Evolutionary conservation across 2,329 filamentous ascomycete genomes (phyloP).

Genomic region (Conoideocrella luteorostrata): DNA sequence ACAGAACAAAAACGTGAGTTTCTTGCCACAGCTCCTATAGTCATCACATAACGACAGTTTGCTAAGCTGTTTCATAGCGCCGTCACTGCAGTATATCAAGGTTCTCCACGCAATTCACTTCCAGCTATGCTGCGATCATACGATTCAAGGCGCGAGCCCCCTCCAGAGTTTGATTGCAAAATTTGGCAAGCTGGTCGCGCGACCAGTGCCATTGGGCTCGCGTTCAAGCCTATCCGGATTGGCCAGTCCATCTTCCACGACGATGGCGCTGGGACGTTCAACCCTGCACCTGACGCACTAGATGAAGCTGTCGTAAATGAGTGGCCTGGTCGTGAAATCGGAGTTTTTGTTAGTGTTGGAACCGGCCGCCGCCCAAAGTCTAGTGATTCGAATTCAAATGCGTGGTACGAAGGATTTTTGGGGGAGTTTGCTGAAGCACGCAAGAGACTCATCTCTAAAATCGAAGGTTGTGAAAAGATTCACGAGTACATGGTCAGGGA

Average conservation of each 20-base stretch:
- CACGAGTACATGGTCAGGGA: constrained; percentile 82
- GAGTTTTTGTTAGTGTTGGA: constrained; percentile 89
- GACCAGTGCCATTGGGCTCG: constrained; percentile 83
- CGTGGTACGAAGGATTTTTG: constrained; percentile 93
- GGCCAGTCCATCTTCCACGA: constrained; percentile 93
- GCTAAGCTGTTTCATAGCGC: constrained; percentile 48
- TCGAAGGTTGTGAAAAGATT: constrained; percentile 88
- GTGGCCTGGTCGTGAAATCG: constrained; percentile 89
- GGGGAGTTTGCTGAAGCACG: constrained; percentile 90
- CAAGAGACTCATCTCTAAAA: constrained; percentile 77
- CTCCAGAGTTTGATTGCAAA: constrained; percentile 86
- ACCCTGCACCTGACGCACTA: constrained; percentile 76
- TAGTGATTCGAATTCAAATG: constrained; percentile 62
- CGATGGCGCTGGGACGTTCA: constrained; percentile 86
- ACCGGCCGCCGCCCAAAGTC: constrained; percentile 72
- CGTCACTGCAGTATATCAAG: constrained; percentile 86
- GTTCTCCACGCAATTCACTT: constrained; percentile 60
- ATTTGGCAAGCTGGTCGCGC: constrained; percentile 97
- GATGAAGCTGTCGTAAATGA: constrained; percentile 91
- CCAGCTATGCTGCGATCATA: constrained; percentile 83
- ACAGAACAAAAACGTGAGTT: constrained; percentile 82
- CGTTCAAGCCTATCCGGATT: constrained; percentile 92
- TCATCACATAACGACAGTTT: no score
- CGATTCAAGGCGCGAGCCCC: constrained; percentile 85
- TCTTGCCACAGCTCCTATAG: not conserved